phyloP scores from a whole-genome alignment of 2,329 filamentous ascomycete species.

The Exophiala sp. region DNA sequence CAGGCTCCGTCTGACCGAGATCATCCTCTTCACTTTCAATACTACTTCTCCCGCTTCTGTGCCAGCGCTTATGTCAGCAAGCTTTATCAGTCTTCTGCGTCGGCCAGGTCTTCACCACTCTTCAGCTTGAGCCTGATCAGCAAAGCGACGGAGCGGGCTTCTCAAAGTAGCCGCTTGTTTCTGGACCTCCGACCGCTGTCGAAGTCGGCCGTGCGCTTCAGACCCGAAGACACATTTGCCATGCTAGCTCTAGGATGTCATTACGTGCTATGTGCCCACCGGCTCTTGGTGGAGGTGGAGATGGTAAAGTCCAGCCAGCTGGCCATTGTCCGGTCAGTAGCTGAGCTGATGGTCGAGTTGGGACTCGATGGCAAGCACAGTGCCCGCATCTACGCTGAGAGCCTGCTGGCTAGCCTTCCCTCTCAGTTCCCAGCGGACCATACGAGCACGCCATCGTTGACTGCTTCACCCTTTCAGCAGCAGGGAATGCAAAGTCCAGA shows the following conservation, averaged over 20 bases:
- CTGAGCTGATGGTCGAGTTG: conserved; percentile 9
- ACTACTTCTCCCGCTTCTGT: conserved; percentile 6
- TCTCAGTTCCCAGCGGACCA: background rate
- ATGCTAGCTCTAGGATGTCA: conserved; percentile 7
- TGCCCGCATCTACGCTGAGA: conserved; percentile 4
- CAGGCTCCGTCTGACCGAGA: background rate
- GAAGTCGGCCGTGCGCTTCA: conserved; percentile 7
- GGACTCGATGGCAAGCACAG: conserved; percentile 9
- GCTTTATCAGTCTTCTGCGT: conserved; percentile 3
- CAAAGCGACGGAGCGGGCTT: conserved; percentile 5
- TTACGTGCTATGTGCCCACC: conserved; percentile 5
- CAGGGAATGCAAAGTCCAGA: background rate
- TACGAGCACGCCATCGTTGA: background rate
- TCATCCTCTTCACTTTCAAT: conserved; percentile 2
- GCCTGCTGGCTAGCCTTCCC: background rate
- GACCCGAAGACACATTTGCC: conserved; percentile 9
- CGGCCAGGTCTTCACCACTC: background rate
- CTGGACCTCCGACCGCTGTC: conserved; percentile 5
- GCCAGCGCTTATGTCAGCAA: conserved; percentile 8
- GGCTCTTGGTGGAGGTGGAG: background rate
- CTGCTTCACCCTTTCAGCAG: background rate
- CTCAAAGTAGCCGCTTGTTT: conserved; percentile 1
- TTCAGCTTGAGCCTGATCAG: conserved; percentile 2
- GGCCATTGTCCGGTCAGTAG: conserved; percentile 1
- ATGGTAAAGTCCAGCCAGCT: conserved; percentile 4